A percentile compares a stretch with the other conserved stretches of the same genome.
Evolutionary conservation across 2,329 filamentous ascomycete species (phyloP).

Genomic region (Paecilomyces fulvus): DNA sequence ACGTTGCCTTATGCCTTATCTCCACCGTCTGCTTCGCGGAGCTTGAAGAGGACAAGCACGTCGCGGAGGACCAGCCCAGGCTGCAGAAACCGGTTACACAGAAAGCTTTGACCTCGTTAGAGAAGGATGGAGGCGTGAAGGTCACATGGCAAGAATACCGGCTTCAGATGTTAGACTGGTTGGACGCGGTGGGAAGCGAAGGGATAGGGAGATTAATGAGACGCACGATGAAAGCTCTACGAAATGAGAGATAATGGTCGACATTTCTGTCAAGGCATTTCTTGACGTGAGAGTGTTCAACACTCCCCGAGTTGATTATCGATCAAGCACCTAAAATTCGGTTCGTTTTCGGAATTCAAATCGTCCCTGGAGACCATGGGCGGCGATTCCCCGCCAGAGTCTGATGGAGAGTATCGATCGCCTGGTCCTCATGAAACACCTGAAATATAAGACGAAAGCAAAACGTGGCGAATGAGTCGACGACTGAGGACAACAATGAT

Average conservation of each 20-base stretch:
- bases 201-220: conserved; percentile 68
- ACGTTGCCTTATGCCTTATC: conserved; percentile 37
- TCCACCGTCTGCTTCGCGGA: conserved; percentile 40
- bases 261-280: not conserved
- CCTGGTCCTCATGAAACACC: conserved; percentile 80
- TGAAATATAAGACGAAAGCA: conserved; percentile 64
- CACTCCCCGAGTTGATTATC: conserved; percentile 66
- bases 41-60: conserved; percentile 38
- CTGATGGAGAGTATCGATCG: conserved; percentile 88
- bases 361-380: conserved; percentile 64
- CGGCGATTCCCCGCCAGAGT: conserved; percentile 73
- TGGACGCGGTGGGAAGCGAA: conserved; percentile 55
- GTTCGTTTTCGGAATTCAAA: conserved; percentile 64
- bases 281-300: conserved; percentile 11
- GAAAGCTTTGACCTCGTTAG: conserved; percentile 54
- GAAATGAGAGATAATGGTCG: conserved; percentile 32
- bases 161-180: conserved; percentile 59
- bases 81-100: conserved; percentile 55
- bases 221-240: conserved; percentile 70
- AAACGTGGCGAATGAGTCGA: conserved; percentile 19
- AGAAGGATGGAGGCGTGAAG: conserved; percentile 55
- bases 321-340: conserved; percentile 77
- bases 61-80: conserved; percentile 14
- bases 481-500: conserved; percentile 34
- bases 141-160: conserved; percentile 68